Percentiles rank a stretch among this genome's conserved stretches.
These are phyloP conservation scores for Coelastrella sp. DNA, from an alignment of 139 green algal genomes.

Conservation along the genomic window DNA sequence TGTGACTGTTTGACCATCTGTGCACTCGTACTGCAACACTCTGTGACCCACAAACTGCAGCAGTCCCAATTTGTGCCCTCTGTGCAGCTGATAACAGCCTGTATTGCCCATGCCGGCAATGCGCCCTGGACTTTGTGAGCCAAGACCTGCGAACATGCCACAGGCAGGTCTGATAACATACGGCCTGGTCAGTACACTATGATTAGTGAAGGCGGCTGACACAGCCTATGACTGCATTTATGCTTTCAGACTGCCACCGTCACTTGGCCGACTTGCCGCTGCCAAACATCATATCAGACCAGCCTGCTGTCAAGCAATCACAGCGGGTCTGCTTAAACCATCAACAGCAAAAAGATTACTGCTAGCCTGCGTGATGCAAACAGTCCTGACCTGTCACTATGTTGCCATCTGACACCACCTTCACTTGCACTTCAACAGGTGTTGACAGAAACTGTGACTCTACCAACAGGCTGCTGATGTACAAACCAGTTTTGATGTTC, in stretches of 20 bases:
- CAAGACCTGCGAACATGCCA: neutral
- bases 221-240: no score
- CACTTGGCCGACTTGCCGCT: no score
- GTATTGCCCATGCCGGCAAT: neutral
- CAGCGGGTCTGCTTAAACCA: no score
- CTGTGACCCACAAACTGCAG: neutral
- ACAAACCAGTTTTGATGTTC: neutral
- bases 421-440: neutral
- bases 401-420: neutral
- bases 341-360: no score
- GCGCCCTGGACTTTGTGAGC: neutral
- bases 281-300: no score
- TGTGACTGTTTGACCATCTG: neutral
- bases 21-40: neutral
- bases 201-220: neutral
- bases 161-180: neutral
- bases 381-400: neutral
- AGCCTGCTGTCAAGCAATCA: no score
- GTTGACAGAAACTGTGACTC: neutral
- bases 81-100: neutral
- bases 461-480: neutral
- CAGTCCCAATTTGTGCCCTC: neutral
- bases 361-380: neutral
- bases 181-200: neutral
- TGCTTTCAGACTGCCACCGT: no score